Conservation (phyloP, 306 rosid genomes). For the Sicyos edulis region DNA sequence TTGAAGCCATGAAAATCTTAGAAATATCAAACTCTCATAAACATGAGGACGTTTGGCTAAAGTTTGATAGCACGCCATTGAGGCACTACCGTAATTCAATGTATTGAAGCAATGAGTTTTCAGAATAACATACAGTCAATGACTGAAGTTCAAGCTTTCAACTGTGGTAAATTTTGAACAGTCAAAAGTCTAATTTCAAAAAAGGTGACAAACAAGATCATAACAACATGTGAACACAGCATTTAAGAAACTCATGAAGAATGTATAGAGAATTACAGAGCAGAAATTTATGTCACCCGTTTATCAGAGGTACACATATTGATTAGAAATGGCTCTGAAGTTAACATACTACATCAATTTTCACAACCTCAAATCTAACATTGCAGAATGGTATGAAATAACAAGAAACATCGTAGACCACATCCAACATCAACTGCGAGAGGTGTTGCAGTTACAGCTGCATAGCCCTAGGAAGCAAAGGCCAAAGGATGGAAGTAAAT, state of each 20-base stretch:
- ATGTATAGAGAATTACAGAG: background rate
- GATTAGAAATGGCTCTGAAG: background rate
- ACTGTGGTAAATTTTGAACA: too few relatives aligned
- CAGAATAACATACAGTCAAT: too few relatives aligned
- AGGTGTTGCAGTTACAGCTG: constrained; percentile 51
- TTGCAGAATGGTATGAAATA: background rate
- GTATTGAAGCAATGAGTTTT: background rate
- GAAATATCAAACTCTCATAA: background rate
- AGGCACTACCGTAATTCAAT: background rate
- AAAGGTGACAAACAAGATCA: background rate
- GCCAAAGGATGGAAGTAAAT: constrained; percentile 77
- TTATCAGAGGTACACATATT: background rate
- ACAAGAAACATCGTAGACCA: constrained; percentile 61
- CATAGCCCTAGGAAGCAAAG: constrained; percentile 52
- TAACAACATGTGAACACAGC: background rate
- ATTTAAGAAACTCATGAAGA: background rate
- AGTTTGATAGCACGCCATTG: background rate
- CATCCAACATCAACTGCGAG: constrained; percentile 53
- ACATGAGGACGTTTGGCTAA: background rate
- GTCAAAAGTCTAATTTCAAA: background rate
- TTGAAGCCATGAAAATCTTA: background rate
- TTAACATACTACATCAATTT: background rate
- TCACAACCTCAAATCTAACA: background rate
- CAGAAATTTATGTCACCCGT: background rate
- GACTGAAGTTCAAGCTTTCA: too few relatives aligned